phyloP scores from a whole-genome alignment of 1,284 basidiomycete species.

The Inonotus obliquus region DNA sequence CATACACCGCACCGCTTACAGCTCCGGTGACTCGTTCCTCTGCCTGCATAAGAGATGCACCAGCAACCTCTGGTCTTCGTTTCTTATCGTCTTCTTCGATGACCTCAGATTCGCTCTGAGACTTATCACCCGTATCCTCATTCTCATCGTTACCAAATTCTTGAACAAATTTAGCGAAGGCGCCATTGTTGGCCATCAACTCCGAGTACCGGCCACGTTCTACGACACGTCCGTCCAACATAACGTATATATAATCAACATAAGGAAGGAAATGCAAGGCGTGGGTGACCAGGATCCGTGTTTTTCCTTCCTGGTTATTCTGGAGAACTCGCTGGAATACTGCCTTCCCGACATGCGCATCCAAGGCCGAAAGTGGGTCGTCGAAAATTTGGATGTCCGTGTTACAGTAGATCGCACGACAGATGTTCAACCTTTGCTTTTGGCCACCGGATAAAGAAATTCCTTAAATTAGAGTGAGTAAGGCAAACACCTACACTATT shows the following conservation, averaged over 20 bases:
- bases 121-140: slow-evolving; percentile 28
- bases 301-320: slow-evolving; percentile 49
- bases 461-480: slow-evolving; percentile 31
- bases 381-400: slow-evolving; percentile 86
- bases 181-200: slow-evolving; percentile 58
- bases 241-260: slow-evolving; percentile 70
- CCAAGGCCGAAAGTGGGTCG: slow-evolving; percentile 75
- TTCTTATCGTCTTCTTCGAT: slow-evolving; percentile 21
- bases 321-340: slow-evolving; percentile 76
- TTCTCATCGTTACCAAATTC: slow-evolving; percentile 58
- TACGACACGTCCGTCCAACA: slow-evolving; percentile 67
- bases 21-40: slow-evolving; percentile 60
- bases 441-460: slow-evolving; percentile 82
- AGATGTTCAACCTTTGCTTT: slow-evolving; percentile 73
- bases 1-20: slow-evolving; percentile 47
- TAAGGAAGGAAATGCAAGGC: slow-evolving; percentile 78
- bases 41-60: slow-evolving; percentile 35
- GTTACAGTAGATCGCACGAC: slow-evolving; percentile 81
- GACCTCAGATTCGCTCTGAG: slow-evolving; percentile 28
- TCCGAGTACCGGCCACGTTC: slow-evolving; percentile 75
- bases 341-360: slow-evolving; percentile 84
- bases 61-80: slow-evolving; percentile 2
- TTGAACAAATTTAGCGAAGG: slow-evolving; percentile 68
- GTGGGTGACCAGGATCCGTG: slow-evolving; percentile 81
- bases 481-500: slow-evolving; percentile 17